These are phyloP conservation scores for Oryza brachyantha DNA, from an alignment of 176 grass and related monocot species.

Conservation along the genomic window DNA sequence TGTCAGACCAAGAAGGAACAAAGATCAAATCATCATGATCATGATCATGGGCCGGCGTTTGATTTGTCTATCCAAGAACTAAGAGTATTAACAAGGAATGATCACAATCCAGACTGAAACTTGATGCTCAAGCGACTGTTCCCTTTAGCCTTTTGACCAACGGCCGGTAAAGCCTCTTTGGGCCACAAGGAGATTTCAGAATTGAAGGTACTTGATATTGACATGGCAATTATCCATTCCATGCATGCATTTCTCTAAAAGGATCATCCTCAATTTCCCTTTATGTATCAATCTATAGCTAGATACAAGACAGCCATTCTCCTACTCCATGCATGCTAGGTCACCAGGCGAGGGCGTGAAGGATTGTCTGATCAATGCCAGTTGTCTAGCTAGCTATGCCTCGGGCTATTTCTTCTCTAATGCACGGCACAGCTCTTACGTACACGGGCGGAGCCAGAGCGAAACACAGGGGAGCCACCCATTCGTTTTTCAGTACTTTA, in stretches of 20 bases:
- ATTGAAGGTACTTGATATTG: neutral
- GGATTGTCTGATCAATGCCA: too few species aligned
- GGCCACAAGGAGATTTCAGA: neutral
- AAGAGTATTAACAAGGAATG: neutral
- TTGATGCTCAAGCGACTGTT: conserved; percentile 38
- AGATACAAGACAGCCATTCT: too few species aligned
- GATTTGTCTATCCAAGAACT: neutral
- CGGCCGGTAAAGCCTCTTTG: neutral
- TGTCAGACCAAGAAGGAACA: neutral
- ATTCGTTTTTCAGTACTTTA: too few species aligned
- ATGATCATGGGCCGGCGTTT: neutral
- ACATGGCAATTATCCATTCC: conserved; percentile 6
- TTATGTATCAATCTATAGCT: too few species aligned
- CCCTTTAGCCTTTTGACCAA: conserved; percentile 28
- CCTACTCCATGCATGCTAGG: too few species aligned
- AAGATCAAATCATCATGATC: neutral
- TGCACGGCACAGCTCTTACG: too few species aligned
- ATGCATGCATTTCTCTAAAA: neutral
- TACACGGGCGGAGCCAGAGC: too few species aligned
- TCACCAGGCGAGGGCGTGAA: too few species aligned
- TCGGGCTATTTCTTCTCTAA: too few species aligned
- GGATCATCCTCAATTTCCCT: neutral
- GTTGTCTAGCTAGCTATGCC: too few species aligned
- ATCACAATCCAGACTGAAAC: conserved; percentile 12
- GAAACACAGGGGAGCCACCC: too few species aligned